phyloP scores from a whole-genome alignment of 805 yeast genomes.

The Starmerella roubikii region DNA sequence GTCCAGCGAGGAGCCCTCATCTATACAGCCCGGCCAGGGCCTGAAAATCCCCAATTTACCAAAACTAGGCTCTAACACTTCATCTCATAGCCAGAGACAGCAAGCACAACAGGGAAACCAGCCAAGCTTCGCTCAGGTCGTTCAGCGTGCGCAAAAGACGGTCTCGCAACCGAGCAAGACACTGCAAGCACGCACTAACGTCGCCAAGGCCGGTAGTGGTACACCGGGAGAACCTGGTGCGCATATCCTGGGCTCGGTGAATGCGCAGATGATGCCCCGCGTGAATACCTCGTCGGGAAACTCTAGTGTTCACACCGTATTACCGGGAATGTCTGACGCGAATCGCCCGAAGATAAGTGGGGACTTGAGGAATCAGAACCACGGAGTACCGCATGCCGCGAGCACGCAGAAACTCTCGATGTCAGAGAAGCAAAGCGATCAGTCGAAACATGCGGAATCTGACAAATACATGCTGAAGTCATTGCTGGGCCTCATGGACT shows the following conservation, averaged over 20 bases:
- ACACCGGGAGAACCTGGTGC: slow-evolving; percentile 3
- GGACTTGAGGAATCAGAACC: background rate
- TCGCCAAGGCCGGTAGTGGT: too few relatives aligned
- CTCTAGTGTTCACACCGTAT: slow-evolving; percentile 17
- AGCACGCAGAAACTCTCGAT: slow-evolving; percentile 7
- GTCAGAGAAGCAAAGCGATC: background rate
- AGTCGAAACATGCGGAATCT: slow-evolving; percentile 28
- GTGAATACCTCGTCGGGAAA: slow-evolving; percentile 15
- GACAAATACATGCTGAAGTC: slow-evolving; percentile 60
- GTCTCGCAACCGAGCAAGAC: too few relatives aligned
- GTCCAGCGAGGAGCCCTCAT: slow-evolving; percentile 1
- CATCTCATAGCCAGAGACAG: background rate
- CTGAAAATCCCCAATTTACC: slow-evolving; percentile 16
- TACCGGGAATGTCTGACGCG: slow-evolving; percentile 13
- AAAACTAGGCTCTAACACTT: slow-evolving; percentile 10
- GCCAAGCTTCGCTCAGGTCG: slow-evolving; percentile 16
- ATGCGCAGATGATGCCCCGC: slow-evolving; percentile 18
- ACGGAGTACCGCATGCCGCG: slow-evolving; percentile 1
- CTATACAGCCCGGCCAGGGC: slow-evolving; percentile 3
- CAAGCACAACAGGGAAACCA: too few relatives aligned
- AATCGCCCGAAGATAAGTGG: background rate
- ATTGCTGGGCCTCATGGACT: slow-evolving; percentile 41
- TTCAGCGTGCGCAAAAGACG: slow-evolving; percentile 15
- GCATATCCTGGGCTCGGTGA: slow-evolving; percentile 16
- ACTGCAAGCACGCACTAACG: too few relatives aligned